Conservation (phyloP, 768 basidiomycete genomes). For the Fomitopsis pulvina region DNA sequence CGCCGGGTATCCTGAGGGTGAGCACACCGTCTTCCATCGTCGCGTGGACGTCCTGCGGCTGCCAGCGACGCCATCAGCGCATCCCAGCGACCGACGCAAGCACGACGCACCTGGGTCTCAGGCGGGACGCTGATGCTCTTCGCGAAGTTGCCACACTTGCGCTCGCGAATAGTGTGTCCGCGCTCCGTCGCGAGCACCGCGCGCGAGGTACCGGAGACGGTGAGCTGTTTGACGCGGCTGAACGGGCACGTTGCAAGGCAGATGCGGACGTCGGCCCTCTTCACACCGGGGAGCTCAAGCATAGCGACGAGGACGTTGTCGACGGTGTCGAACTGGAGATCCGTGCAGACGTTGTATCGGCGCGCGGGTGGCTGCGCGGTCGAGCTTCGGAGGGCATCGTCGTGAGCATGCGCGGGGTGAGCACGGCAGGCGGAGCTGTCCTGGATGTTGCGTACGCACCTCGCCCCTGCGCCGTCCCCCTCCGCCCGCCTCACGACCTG, state of each 20-base stretch:
- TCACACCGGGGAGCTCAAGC: constrained; percentile 67
- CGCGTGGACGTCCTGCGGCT: constrained; percentile 50
- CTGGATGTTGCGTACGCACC: constrained; percentile 7
- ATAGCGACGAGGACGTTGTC: constrained; percentile 48
- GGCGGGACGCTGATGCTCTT: constrained; percentile 49
- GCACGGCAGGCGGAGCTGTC: too few relatives aligned
- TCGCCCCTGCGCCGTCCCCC: neutral
- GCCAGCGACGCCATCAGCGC: constrained; percentile 1
- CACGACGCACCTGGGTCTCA: constrained; percentile 44
- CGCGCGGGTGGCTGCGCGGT: constrained; percentile 4
- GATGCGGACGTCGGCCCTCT: constrained; percentile 49
- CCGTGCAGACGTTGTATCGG: constrained; percentile 49
- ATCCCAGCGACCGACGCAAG: constrained; percentile 14
- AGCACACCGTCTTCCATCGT: constrained; percentile 58
- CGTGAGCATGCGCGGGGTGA: too few relatives aligned
- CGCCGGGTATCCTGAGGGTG: constrained; percentile 46
- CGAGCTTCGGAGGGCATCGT: neutral
- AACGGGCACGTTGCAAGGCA: constrained; percentile 53
- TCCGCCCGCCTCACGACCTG: constrained; percentile 5
- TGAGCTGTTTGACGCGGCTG: constrained; percentile 58
- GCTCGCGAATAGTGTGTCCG: constrained; percentile 38
- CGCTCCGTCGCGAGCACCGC: constrained; percentile 29
- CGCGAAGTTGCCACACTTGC: constrained; percentile 44
- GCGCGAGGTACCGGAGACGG: constrained; percentile 40
- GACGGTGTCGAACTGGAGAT: constrained; percentile 49